Percentiles rank a stretch among this genome's conserved stretches.
Conservation (phyloP, 306 rosid genomes). For the Gastrolobium villosum region DNA sequence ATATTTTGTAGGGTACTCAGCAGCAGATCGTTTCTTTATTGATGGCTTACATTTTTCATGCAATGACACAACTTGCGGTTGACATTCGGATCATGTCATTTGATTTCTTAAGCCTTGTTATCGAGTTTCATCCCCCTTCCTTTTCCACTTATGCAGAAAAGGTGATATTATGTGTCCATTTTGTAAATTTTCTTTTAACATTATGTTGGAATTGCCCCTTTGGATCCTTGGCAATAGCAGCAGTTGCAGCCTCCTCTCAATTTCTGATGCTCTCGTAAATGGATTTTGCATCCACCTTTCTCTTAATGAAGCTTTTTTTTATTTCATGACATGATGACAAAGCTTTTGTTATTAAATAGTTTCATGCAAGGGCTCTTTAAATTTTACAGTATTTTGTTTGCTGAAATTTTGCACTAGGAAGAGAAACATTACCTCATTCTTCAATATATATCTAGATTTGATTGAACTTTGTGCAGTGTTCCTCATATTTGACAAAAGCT, state of each 20-base stretch:
- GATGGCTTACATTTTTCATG: constrained; percentile 84
- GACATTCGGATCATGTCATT: constrained; percentile 88
- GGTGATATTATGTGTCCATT: constrained; percentile 57
- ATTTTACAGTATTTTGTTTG: background rate
- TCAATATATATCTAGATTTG: background rate
- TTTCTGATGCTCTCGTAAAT: constrained; percentile 28
- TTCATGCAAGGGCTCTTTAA: background rate
- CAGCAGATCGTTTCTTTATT: constrained; percentile 72
- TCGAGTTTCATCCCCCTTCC: constrained; percentile 73
- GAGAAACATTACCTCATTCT: constrained; percentile 7
- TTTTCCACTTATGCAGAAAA: constrained; percentile 77
- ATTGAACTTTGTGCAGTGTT: background rate
- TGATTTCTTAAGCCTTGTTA: constrained; percentile 78
- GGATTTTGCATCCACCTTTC: constrained; percentile 22
- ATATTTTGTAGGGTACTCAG: constrained; percentile 71
- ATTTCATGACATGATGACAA: background rate
- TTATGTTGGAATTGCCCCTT: constrained; percentile 35
- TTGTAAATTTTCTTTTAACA: constrained; percentile 31
- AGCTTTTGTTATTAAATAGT: background rate
- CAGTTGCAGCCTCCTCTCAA: background rate
- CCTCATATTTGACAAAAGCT: background rate
- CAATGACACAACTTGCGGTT: constrained; percentile 83
- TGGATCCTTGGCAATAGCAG: constrained; percentile 9
- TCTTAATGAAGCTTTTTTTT: background rate
- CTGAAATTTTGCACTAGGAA: constrained; percentile 3